These are phyloP conservation scores for Pseudozyma tsukubaensis DNA, from an alignment of 1,284 basidiomycete genomes.

Conservation along the genomic window DNA sequence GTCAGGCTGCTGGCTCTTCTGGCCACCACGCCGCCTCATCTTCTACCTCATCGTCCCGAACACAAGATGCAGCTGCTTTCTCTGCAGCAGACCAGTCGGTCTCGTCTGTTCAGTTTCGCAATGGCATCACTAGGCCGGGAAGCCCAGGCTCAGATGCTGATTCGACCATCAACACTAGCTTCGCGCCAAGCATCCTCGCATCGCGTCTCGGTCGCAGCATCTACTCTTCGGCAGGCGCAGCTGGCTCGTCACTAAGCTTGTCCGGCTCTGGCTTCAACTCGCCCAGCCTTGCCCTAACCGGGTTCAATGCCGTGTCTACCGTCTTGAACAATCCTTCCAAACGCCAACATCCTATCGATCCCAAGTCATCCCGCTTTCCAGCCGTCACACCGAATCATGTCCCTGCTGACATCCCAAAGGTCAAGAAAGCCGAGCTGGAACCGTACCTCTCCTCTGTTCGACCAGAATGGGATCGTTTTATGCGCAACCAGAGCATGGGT, in stretches of 20 bases:
- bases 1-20: slow-evolving; percentile 18
- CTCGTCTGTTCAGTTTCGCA: slow-evolving; percentile 18
- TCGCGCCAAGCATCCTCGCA: slow-evolving; percentile 38
- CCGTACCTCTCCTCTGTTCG: slow-evolving; percentile 57
- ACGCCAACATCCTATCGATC: slow-evolving; percentile 62
- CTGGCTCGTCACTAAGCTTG: slow-evolving; percentile 31
- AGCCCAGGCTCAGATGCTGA: slow-evolving; percentile 45
- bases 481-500: slow-evolving; percentile 60
- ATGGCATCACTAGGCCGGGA: slow-evolving; percentile 35
- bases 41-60: background rate
- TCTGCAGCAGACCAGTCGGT: slow-evolving; percentile 14
- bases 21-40: slow-evolving; percentile 7
- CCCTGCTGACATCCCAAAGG: slow-evolving; percentile 56
- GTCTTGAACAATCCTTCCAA: slow-evolving; percentile 66
- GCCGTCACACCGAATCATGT: slow-evolving; percentile 54
- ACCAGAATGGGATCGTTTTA: slow-evolving; percentile 64
- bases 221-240: slow-evolving; percentile 32
- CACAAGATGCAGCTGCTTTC: background rate
- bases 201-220: slow-evolving; percentile 35
- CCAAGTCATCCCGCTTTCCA: slow-evolving; percentile 62
- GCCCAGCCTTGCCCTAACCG: slow-evolving; percentile 37
- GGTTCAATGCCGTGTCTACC: slow-evolving; percentile 63
- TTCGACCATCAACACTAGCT: slow-evolving; percentile 44
- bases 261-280: slow-evolving; percentile 41
- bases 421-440: slow-evolving; percentile 55